These are phyloP conservation scores for Gentiana macrophylla DNA, from an alignment of 257 asterid genomes.

Conservation along the genomic window DNA sequence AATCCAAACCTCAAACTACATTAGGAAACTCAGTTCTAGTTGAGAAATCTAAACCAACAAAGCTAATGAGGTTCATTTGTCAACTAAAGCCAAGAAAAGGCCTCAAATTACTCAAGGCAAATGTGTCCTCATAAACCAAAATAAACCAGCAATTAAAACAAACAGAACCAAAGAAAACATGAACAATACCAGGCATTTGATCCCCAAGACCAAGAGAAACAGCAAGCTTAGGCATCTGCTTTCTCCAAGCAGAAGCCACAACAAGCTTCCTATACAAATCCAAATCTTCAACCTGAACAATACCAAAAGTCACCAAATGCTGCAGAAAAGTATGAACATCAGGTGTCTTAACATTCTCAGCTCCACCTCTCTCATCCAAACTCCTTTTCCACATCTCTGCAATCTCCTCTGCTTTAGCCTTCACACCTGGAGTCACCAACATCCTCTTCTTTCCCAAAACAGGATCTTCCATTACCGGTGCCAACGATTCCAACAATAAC, in stretches of 20 bases:
- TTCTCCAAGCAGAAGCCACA: constrained; percentile 99
- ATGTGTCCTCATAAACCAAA: neutral
- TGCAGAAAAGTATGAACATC: constrained; percentile 97
- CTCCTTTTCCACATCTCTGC: constrained; percentile 97
- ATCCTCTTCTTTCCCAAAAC: constrained; percentile 86
- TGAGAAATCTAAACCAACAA: neutral
- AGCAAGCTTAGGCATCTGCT: constrained; percentile 99
- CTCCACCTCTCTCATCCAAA: constrained; percentile 96
- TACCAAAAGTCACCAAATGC: constrained; percentile 95
- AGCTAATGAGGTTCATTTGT: too few species aligned
- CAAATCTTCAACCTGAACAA: constrained; percentile 71
- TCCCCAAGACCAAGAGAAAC: constrained; percentile 80
- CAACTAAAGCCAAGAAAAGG: neutral
- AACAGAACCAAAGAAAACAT: constrained; percentile 2
- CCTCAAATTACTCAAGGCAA: neutral
- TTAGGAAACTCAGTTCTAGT: constrained; percentile 2
- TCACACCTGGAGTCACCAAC: constrained; percentile 71
- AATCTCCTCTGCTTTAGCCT: constrained; percentile 75
- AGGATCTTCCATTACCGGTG: constrained; percentile 95
- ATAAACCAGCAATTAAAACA: neutral
- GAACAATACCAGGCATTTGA: constrained; percentile 83
- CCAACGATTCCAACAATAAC: constrained; percentile 79
- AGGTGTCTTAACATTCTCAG: constrained; percentile 90
- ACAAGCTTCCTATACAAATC: constrained; percentile 95
- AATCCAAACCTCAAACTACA: too few species aligned